phyloP scores from a whole-genome alignment of 495 filamentous ascomycete genomes.

The Halenospora varia region DNA sequence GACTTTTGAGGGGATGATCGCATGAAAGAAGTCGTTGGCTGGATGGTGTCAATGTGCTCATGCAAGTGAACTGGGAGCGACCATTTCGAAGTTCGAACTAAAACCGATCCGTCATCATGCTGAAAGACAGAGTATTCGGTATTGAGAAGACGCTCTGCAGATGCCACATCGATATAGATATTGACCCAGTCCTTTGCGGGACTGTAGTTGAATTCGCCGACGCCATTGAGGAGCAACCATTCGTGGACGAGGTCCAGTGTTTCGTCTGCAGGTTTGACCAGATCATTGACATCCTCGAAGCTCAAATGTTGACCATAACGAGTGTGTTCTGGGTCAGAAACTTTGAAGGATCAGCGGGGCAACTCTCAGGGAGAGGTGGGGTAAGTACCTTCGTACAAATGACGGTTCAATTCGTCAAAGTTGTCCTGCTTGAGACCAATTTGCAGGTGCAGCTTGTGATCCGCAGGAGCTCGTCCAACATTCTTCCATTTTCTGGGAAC shows the following conservation, averaged over 20 bases:
- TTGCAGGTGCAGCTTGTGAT: conserved; percentile 37
- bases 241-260: conserved; percentile 37
- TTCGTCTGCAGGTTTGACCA: conserved; percentile 33
- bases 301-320: conserved; percentile 43
- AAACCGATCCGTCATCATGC: conserved; percentile 34
- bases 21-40: conserved; percentile 64
- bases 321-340: conserved; percentile 36
- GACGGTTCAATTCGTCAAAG: conserved; percentile 42
- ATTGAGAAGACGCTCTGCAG: conserved; percentile 52
- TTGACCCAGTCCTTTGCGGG: conserved; percentile 45
- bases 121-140: conserved; percentile 57
- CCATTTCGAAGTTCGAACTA: conserved; percentile 40
- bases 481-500: conserved; percentile 45
- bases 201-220: conserved; percentile 38
- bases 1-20: conserved; percentile 23
- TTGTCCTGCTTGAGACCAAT: conserved; percentile 50
- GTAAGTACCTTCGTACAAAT: conserved; percentile 41
- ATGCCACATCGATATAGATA: conserved; percentile 46
- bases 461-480: conserved; percentile 36
- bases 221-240: conserved; percentile 46
- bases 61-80: conserved; percentile 52
- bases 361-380: too few relatives aligned
- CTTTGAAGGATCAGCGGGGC: conserved; percentile 4
- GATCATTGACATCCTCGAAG: conserved; percentile 30
- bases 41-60: conserved; percentile 56